These are phyloP conservation scores for Scedosporium minutisporum DNA, from an alignment of 2,329 filamentous ascomycete species.

Conservation along the genomic window DNA sequence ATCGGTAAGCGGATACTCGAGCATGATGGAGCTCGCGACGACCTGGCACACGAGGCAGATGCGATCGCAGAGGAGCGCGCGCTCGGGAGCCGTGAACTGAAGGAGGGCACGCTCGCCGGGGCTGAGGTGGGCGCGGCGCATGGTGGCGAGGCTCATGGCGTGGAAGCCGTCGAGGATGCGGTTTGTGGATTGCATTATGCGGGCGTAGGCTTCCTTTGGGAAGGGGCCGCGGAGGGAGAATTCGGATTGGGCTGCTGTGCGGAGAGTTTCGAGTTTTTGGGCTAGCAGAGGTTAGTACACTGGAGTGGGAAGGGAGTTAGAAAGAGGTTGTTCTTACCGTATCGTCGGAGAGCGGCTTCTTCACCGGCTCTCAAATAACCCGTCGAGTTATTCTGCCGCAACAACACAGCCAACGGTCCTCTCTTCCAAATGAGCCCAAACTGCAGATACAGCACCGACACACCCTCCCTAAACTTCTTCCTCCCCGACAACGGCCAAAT, in stretches of 20 bases:
- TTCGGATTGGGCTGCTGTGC: slow-evolving; percentile 66
- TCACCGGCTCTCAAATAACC: slow-evolving; percentile 84
- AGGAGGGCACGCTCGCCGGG: slow-evolving; percentile 75
- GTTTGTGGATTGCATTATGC: slow-evolving; percentile 70
- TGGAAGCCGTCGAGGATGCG: slow-evolving; percentile 89
- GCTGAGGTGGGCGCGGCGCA: slow-evolving; percentile 65
- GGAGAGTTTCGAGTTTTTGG: slow-evolving; percentile 63
- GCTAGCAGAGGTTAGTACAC: slow-evolving; percentile 23
- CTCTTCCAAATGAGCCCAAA: slow-evolving; percentile 96
- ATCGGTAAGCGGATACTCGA: slow-evolving; percentile 88
- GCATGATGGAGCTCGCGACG: slow-evolving; percentile 83
- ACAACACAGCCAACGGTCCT: slow-evolving; percentile 70
- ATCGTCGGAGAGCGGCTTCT: slow-evolving; percentile 77
- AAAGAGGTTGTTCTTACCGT: slow-evolving; percentile 30
- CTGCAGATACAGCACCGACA: slow-evolving; percentile 84
- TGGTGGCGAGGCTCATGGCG: slow-evolving; percentile 87
- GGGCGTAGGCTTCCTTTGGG: slow-evolving; percentile 60
- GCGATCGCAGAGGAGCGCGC: slow-evolving; percentile 70
- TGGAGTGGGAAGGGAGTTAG: background rate
- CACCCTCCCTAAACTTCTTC: slow-evolving; percentile 76
- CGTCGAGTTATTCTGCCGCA: slow-evolving; percentile 45
- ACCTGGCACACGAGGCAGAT: slow-evolving; percentile 85
- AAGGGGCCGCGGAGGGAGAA: slow-evolving; percentile 87
- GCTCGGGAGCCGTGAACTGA: slow-evolving; percentile 67
- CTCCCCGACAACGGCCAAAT: slow-evolving; percentile 93